Percentiles rank a stretch among this genome's conserved stretches.
phyloP scores from a whole-genome alignment of 75 land plant genomes.

The Isoetes taiwanensis region DNA sequence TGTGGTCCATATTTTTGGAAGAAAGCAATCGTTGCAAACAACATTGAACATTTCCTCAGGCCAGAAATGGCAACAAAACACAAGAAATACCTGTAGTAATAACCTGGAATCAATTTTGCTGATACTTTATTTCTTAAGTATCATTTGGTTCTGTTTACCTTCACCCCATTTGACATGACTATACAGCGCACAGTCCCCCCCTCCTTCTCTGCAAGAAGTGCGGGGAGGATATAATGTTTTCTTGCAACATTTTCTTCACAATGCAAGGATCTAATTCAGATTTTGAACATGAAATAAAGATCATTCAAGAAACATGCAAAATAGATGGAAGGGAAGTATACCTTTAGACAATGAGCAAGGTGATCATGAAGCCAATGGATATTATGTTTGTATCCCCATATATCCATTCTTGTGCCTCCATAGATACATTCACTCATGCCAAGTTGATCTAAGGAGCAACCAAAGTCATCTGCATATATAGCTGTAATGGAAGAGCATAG shows the following conservation, averaged over 20 bases:
- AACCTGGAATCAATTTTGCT: not conserved
- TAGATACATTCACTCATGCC: slow-evolving; percentile 25
- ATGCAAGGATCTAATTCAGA: no score
- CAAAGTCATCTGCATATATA: slow-evolving; percentile 27
- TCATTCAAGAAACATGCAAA: not conserved
- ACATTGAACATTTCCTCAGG: slow-evolving; percentile 22
- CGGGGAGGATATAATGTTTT: no score
- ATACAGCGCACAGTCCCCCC: slow-evolving; percentile 10
- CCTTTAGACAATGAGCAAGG: slow-evolving; percentile 13
- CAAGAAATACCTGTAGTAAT: slow-evolving; percentile 14
- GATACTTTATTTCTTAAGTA: not conserved
- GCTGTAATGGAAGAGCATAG: slow-evolving; percentile 11
- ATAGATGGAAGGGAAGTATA: not conserved
- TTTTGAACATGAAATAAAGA: not conserved
- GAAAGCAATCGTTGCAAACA: slow-evolving; percentile 22
- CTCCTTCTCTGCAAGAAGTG: slow-evolving; percentile 15
- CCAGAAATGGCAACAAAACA: slow-evolving; percentile 19
- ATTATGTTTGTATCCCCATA: slow-evolving; percentile 25
- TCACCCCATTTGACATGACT: slow-evolving; percentile 18
- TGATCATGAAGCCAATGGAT: slow-evolving; percentile 16
- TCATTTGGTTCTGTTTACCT: slow-evolving; percentile 7
- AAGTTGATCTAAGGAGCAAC: slow-evolving; percentile 22
- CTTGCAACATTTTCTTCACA: no score
- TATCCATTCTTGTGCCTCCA: slow-evolving; percentile 23
- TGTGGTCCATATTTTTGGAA: slow-evolving; percentile 23